Percentiles rank a stretch among this genome's conserved stretches.
Conservation (phyloP, 1,139 yeast species). For the Hansenula sp. region DNA sequence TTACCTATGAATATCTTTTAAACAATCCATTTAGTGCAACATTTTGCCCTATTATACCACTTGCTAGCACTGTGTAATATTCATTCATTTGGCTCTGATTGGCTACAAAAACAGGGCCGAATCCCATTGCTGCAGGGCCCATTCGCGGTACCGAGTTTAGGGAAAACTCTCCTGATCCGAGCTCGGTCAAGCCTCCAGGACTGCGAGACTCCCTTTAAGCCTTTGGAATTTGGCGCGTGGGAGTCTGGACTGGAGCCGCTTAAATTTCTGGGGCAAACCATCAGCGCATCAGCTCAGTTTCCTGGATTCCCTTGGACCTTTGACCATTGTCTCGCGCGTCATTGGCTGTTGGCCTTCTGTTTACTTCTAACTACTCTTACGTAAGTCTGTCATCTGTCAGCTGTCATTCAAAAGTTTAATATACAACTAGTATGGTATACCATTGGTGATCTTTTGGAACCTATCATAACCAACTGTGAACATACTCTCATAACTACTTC, state of each 20-base stretch:
- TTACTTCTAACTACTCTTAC: background rate
- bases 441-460: slow-evolving; percentile 93
- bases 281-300: background rate
- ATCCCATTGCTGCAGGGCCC: background rate
- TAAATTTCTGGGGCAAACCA: background rate
- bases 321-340: background rate
- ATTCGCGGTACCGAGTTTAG: slow-evolving; percentile 5
- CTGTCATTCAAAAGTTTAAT: background rate
- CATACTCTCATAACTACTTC: slow-evolving; percentile 79
- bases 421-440: slow-evolving; percentile 65
- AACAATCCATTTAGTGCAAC: too few relatives aligned
- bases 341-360: background rate
- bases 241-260: background rate
- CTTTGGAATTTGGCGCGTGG: background rate
- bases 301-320: too few relatives aligned
- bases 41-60: too few relatives aligned
- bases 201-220: too few relatives aligned
- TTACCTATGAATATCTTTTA: background rate
- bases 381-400: background rate
- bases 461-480: slow-evolving; percentile 96
- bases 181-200: slow-evolving; percentile 2
- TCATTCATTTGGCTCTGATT: slow-evolving; percentile 7
- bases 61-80: background rate
- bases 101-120: background rate
- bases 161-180: slow-evolving; percentile 1